Evolutionary conservation across 2,329 filamentous ascomycete species (phyloP), one percentile per base, ranked within the genome.

Genomic region (Cordyceps militaris): DNA sequence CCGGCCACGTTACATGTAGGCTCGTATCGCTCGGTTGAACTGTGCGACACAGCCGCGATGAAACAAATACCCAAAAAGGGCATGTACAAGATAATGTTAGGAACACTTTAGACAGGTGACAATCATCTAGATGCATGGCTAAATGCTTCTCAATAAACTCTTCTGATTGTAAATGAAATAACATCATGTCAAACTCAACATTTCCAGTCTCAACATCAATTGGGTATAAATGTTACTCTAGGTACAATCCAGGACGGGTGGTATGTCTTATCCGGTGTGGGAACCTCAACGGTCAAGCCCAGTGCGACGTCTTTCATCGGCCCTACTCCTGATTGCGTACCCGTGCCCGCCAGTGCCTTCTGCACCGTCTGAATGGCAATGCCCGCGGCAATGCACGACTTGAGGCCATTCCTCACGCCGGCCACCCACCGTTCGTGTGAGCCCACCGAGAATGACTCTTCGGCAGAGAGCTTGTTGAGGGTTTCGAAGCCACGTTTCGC

Each of bases 381-480:
- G 6, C 83, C 83, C 1, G 86, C 78, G 9, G 83, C 84, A 60
- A 92, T 91, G 63, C 84, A 87, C n/a, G 87, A 83, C 65, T 84
- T 84, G 64, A 88, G 76, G 10, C 79, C 80, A 60, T 81, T 78
- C 68, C 83, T 86, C 11, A 81, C 74, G 23, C 82, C 77, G 23
- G 73, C 74, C 19, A 79, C 67, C 86, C 87, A 91, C 57, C 82
- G 79, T 11, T 79, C 80, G 63, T 87, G 79, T 46, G 78, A 80
- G 10, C 79, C 78, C 30, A 77, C 73, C 10, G 77, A 79, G 61
- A 84, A 86, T 1, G 80, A 77, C 36, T 82, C 79, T 56, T 73
- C 67, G 13, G 76, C 73, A 5, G 72, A 69, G 59, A 85, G 70
- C 66, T 77, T 82, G 61, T 74, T 76, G 44, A 86, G 66, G 11